Percentiles rank a stretch among this genome's conserved stretches.
These are phyloP conservation scores for Venturia oleaginea DNA, from an alignment of 2,329 filamentous ascomycete genomes.

Conservation along the genomic window DNA sequence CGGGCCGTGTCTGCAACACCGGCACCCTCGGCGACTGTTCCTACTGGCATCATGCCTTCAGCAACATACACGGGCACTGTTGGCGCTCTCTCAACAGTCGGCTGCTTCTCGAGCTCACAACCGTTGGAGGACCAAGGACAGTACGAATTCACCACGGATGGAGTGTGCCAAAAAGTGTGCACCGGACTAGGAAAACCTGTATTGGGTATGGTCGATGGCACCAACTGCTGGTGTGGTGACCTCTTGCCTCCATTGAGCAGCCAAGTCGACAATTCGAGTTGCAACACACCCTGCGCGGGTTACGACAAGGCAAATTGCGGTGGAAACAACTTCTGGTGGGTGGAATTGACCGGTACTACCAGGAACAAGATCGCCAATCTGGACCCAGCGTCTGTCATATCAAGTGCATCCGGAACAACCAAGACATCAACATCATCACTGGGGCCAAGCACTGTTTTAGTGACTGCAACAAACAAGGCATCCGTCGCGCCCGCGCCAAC, in stretches of 20 bases:
- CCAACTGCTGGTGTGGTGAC: slow-evolving; percentile 65
- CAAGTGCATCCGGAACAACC: slow-evolving; percentile 15
- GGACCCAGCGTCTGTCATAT: slow-evolving; percentile 17
- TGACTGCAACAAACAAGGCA: slow-evolving; percentile 15
- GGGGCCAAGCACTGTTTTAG: not conserved
- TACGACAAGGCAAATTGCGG: slow-evolving; percentile 59
- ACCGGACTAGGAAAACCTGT: slow-evolving; percentile 42
- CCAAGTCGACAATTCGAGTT: slow-evolving; percentile 49
- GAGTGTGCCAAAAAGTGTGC: slow-evolving; percentile 48
- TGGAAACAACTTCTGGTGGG: slow-evolving; percentile 42
- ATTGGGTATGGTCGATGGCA: slow-evolving; percentile 52
- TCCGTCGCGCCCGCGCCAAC: slow-evolving; percentile 15
- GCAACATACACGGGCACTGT: slow-evolving; percentile 8
- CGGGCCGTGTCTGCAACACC: not conserved
- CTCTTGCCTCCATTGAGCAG: slow-evolving; percentile 50
- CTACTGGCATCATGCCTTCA: not conserved
- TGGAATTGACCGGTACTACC: slow-evolving; percentile 43
- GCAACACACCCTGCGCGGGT: slow-evolving; percentile 57
- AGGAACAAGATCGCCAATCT: slow-evolving; percentile 29
- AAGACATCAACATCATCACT: slow-evolving; percentile 13
- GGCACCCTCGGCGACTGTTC: not conserved
- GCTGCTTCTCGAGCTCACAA: slow-evolving; percentile 43
- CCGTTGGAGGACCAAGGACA: slow-evolving; percentile 39
- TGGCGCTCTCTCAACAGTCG: slow-evolving; percentile 19
- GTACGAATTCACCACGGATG: slow-evolving; percentile 43